Percentiles rank a stretch among this genome's conserved stretches.
phyloP scores from a whole-genome alignment of 495 filamentous ascomycete species.

The Aspergillus indologenus region DNA sequence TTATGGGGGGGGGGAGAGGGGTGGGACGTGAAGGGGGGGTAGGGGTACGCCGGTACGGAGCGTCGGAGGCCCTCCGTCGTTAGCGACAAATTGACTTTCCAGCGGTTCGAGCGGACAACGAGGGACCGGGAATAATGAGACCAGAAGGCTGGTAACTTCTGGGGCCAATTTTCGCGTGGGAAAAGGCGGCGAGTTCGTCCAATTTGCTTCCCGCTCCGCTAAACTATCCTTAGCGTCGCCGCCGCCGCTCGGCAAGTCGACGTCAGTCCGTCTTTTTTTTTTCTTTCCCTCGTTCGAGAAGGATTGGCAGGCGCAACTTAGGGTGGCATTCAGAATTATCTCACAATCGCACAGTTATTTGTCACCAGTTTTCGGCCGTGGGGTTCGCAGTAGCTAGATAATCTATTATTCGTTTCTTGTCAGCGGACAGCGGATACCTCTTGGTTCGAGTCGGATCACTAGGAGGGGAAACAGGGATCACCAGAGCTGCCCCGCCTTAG shows the following conservation, averaged over 20 bases:
- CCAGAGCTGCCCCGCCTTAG: not conserved
- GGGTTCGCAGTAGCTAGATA: not conserved
- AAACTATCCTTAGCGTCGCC: conserved; percentile 15
- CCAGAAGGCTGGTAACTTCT: conserved; percentile 28
- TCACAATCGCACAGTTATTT: not conserved
- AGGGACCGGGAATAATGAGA: conserved; percentile 13
- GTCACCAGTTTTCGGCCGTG: not conserved
- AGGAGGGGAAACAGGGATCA: not conserved
- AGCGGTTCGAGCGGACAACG: conserved; percentile 11
- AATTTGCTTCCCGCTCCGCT: conserved; percentile 18
- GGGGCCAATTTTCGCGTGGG: conserved; percentile 23
- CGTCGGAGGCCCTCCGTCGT: conserved; percentile 1
- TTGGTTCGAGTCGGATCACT: not conserved
- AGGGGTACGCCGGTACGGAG: not conserved
- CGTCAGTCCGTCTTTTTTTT: not conserved
- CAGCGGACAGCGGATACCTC: not conserved
- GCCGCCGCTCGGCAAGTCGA: conserved; percentile 8
- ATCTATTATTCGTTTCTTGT: not conserved
- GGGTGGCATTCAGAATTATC: not conserved
- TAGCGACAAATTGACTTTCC: conserved; percentile 23
- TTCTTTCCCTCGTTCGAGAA: conserved; percentile 4
- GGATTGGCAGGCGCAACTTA: conserved; percentile 13
- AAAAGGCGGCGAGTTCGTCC: conserved; percentile 17
- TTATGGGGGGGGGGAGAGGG: not conserved
- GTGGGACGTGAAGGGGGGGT: too few relatives aligned